Evolutionary conservation across 2,329 filamentous ascomycete species (phyloP).

Genomic region (Fusarium irregulare): DNA sequence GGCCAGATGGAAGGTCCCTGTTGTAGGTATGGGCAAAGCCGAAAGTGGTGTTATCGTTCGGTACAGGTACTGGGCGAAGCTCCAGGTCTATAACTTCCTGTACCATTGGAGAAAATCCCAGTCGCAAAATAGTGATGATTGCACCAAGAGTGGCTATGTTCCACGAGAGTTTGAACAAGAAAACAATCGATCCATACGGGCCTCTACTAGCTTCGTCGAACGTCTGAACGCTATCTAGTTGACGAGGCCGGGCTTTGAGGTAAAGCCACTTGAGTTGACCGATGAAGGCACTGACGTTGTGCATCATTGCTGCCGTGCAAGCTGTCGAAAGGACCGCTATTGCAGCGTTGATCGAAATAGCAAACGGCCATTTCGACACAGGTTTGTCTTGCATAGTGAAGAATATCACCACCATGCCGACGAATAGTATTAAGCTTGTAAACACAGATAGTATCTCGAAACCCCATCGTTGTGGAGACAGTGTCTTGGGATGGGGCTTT

Average conservation of each 20-base stretch:
- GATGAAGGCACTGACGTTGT: neutral
- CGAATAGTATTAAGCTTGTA: neutral
- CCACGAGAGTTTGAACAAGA: accelerated
- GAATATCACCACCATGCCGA: neutral
- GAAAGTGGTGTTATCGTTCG: too few species aligned
- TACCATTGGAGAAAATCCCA: accelerated
- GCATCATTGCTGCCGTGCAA: neutral
- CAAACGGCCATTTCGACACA: accelerated
- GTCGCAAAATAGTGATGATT: accelerated
- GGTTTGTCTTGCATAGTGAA: neutral
- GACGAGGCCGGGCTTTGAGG: neutral
- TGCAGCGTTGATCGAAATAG: neutral
- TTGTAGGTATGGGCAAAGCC: too few species aligned
- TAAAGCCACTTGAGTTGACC: neutral
- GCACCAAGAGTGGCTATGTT: neutral
- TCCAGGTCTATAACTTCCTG: neutral
- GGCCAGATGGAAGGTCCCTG: too few species aligned
- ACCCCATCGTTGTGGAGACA: neutral
- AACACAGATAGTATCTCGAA: neutral
- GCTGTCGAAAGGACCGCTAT: neutral
- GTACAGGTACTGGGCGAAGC: too few species aligned
- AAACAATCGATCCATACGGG: neutral
- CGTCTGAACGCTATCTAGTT: neutral
- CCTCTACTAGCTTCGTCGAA: neutral
- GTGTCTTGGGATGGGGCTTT: accelerated